phyloP scores from a whole-genome alignment of 768 basidiomycete genomes.

The Hygrocybe punicea region DNA sequence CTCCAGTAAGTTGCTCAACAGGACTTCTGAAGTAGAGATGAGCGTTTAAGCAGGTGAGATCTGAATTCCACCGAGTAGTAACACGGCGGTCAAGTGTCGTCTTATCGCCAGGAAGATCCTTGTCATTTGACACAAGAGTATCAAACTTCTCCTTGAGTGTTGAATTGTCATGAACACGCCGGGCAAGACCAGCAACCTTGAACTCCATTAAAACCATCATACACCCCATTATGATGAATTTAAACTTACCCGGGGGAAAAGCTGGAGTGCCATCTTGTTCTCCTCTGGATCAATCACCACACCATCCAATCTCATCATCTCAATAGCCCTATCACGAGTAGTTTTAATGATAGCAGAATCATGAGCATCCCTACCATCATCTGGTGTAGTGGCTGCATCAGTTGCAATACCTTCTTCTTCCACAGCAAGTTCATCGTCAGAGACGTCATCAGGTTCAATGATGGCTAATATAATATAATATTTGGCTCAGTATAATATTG shows the following conservation, averaged over 20 bases:
- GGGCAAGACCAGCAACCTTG: slow-evolving; percentile 24
- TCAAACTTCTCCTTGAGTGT: slow-evolving; percentile 26
- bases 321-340: slow-evolving; percentile 10
- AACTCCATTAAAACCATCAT: too few species aligned
- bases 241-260: slow-evolving; percentile 13
- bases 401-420: slow-evolving; percentile 8
- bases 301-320: neutral
- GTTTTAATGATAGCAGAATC: slow-evolving; percentile 15
- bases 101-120: slow-evolving; percentile 10
- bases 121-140: slow-evolving; percentile 15
- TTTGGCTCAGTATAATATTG: neutral
- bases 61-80: neutral
- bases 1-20: slow-evolving; percentile 21
- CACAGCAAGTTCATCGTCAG: slow-evolving; percentile 7
- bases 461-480: neutral
- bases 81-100: slow-evolving; percentile 14
- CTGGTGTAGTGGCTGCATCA: slow-evolving; percentile 1
- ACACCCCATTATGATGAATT: too few species aligned
- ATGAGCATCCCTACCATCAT: slow-evolving; percentile 18
- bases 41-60: slow-evolving; percentile 18
- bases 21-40: slow-evolving; percentile 24
- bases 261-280: slow-evolving; percentile 11
- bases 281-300: slow-evolving; percentile 8
- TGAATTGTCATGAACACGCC: slow-evolving; percentile 22
- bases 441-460: neutral